Conservation (phyloP, 106 monocot genomes). For the Allium cepa region DNA sequence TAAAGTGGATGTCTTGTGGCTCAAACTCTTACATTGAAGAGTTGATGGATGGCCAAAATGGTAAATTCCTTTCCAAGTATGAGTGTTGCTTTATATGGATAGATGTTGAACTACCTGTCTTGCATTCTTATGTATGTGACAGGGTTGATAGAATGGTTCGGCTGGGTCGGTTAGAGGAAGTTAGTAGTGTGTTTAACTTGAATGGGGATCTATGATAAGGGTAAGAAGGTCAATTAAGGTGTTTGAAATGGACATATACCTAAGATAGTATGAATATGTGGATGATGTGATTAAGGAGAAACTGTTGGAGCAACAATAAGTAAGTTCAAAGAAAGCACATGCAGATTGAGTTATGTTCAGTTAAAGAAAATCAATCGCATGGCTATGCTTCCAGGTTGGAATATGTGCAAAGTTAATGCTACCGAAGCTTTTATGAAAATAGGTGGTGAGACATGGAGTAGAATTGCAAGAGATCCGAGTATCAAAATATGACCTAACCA, state of each 20-base stretch:
- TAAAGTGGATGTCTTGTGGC: too few relatives aligned
- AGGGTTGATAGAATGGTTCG: constrained; percentile 42
- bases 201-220: constrained; percentile 13
- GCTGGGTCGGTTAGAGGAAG: constrained; percentile 33
- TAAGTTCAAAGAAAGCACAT: constrained; percentile 42
- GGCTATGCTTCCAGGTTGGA: constrained; percentile 18
- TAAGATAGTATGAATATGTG: constrained; percentile 8
- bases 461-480: constrained; percentile 19
- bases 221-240: constrained; percentile 25
- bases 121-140: constrained; percentile 17
- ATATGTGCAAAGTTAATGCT: constrained; percentile 27
- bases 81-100: constrained; percentile 62
- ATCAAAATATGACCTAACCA: too few relatives aligned
- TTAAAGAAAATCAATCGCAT: constrained; percentile 39
- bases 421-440: constrained; percentile 19
- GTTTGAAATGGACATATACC: constrained; percentile 33
- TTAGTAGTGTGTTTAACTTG: constrained; percentile 7
- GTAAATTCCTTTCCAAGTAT: constrained; percentile 26
- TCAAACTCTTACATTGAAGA: constrained; percentile 61
- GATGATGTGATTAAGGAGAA: constrained; percentile 4
- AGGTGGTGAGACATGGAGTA: constrained; percentile 24
- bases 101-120: constrained; percentile 27
- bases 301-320: constrained; percentile 21
- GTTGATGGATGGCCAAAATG: constrained; percentile 24
- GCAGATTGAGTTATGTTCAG: constrained; percentile 29